Conservation (phyloP, 345 rosid species). For the Populus euphratica region DNA sequence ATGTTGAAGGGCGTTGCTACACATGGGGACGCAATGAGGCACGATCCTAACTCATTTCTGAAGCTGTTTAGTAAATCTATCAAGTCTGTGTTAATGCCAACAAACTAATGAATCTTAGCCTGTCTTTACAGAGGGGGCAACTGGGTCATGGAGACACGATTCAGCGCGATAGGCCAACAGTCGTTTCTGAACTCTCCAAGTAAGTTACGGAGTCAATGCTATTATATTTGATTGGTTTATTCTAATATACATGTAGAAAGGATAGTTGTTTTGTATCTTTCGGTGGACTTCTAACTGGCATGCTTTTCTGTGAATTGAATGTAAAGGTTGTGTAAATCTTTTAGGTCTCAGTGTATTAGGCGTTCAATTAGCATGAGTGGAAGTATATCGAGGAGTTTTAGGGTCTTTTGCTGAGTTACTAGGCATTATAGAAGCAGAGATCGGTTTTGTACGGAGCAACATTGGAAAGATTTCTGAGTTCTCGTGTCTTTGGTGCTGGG, state of each 20-base stretch:
- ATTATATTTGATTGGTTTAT: neutral
- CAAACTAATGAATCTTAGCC: constrained; percentile 19
- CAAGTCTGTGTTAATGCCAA: neutral
- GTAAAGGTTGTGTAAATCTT: neutral
- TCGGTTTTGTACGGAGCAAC: neutral
- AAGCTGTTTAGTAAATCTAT: constrained; percentile 1
- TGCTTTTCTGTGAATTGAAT: neutral
- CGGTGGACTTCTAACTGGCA: neutral
- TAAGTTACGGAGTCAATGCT: constrained; percentile 26
- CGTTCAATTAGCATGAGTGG: neutral
- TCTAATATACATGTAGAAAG: neutral
- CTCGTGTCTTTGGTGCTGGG: neutral
- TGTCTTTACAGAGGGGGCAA: constrained; percentile 77
- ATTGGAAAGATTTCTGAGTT: neutral
- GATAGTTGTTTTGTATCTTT: neutral
- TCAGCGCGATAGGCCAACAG: constrained; percentile 88
- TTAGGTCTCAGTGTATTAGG: neutral
- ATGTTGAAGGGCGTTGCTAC: constrained; percentile 90
- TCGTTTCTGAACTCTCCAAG: constrained; percentile 89
- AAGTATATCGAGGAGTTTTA: neutral
- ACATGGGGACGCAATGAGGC: constrained; percentile 99
- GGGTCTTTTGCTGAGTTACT: neutral
- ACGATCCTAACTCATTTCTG: constrained; percentile 14
- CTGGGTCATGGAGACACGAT: constrained; percentile 92
- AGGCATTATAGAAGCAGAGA: neutral